Conservation (phyloP, 2,329 filamentous ascomycete genomes). For the Didymella keratinophila region DNA sequence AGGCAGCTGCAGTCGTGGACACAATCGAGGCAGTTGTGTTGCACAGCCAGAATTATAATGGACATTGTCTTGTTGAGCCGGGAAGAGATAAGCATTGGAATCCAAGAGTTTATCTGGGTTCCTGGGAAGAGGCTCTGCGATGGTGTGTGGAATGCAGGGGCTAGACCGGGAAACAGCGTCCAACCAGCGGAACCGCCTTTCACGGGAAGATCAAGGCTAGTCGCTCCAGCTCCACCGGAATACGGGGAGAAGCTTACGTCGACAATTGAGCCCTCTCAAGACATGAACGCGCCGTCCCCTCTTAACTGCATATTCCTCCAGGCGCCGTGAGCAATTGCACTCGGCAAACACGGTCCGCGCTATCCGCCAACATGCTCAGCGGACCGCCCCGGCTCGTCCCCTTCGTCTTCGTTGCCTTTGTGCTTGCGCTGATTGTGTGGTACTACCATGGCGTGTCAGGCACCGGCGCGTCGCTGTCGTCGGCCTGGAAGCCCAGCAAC, state of each 20-base stretch:
- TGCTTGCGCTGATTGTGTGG: constrained; percentile 43
- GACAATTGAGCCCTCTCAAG: not conserved
- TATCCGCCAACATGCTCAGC: constrained; percentile 44
- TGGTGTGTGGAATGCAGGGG: constrained; percentile 12
- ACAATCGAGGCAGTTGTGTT: not conserved
- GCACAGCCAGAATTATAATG: not conserved
- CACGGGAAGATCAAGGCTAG: constrained; percentile 15
- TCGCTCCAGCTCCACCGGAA: constrained; percentile 1
- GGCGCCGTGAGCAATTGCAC: constrained; percentile 22
- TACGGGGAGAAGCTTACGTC: constrained; percentile 14
- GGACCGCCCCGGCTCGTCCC: constrained; percentile 46
- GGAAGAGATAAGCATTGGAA: constrained; percentile 1
- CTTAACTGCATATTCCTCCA: constrained; percentile 2
- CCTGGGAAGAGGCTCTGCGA: constrained; percentile 6
- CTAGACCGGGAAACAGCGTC: constrained; percentile 4
- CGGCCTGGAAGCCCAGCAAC: constrained; percentile 26
- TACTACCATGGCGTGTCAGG: constrained; percentile 33
- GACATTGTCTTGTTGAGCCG: not conserved
- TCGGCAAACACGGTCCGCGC: constrained; percentile 16
- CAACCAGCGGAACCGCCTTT: not conserved
- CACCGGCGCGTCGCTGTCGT: constrained; percentile 20
- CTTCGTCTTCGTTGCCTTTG: constrained; percentile 36
- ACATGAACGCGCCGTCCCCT: constrained; percentile 10
- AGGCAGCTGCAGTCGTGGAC: not conserved
- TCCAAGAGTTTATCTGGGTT: constrained; percentile 3